These are phyloP conservation scores for Ogataea kodamae DNA, from an alignment of 805 yeast species.

Conservation along the genomic window DNA sequence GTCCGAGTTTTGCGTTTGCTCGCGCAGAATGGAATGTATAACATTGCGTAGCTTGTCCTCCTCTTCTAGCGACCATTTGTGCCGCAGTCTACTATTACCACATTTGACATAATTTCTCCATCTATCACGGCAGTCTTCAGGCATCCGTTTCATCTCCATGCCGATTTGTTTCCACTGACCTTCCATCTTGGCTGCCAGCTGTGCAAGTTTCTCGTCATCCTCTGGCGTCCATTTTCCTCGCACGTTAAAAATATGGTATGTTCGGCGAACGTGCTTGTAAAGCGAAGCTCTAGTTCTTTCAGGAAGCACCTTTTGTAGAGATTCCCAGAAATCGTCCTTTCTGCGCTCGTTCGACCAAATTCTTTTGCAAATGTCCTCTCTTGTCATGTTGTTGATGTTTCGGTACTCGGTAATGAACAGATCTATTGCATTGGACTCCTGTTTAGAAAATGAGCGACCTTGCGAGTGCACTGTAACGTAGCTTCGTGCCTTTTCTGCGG, in stretches of 20 bases:
- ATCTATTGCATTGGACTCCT: conserved; percentile 70
- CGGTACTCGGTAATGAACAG: conserved; percentile 69
- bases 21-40: conserved; percentile 46
- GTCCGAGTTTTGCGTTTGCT: conserved; percentile 29
- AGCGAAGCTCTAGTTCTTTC: conserved; percentile 84
- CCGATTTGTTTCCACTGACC: conserved; percentile 92
- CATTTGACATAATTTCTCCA: conserved; percentile 96
- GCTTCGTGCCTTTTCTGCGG: conserved; percentile 41
- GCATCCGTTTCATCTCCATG: conserved; percentile 80
- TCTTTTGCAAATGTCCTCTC: conserved; percentile 72
- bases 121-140: conserved; percentile 95
- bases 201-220: conserved; percentile 68
- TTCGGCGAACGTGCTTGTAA: conserved; percentile 88
- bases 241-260: conserved; percentile 81
- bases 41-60: conserved; percentile 59
- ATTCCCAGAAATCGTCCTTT: conserved; percentile 89
- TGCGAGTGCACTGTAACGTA: conserved; percentile 26
- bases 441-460: conserved; percentile 47
- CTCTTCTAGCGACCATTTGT: conserved; percentile 84
- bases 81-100: conserved; percentile 69
- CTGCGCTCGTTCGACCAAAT: conserved; percentile 84
- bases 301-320: conserved; percentile 73
- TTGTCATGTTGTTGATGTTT: conserved; percentile 53
- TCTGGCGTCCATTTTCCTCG: conserved; percentile 88
- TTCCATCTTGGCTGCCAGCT: conserved; percentile 60